A percentile compares a stretch with the other conserved stretches of the same genome.
phyloP scores from a whole-genome alignment of 768 basidiomycete species.

The Collybia sordida region DNA sequence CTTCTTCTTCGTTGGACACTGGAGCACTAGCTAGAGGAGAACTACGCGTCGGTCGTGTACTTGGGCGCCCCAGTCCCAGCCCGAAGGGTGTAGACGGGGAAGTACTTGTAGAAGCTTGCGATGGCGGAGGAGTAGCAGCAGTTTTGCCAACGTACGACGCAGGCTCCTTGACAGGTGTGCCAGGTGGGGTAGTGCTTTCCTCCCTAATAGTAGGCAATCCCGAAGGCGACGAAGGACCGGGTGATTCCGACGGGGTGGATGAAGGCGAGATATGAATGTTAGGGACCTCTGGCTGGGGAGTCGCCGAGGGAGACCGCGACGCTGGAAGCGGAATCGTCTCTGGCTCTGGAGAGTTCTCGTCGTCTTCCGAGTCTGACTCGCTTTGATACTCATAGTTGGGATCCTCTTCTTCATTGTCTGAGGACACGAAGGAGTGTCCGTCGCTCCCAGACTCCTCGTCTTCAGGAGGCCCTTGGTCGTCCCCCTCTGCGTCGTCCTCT shows the following conservation, averaged over 20 bases:
- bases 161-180: constrained; percentile 51
- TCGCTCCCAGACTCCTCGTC: constrained; percentile 7
- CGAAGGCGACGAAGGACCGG: constrained; percentile 5
- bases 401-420: constrained; percentile 1
- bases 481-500: constrained; percentile 26
- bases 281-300: constrained; percentile 55
- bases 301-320: constrained; percentile 55
- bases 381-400: constrained; percentile 9
- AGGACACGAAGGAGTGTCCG: constrained; percentile 11
- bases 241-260: constrained; percentile 26
- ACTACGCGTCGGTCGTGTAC: constrained; percentile 68
- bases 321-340: constrained; percentile 35
- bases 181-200: constrained; percentile 62
- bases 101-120: constrained; percentile 25
- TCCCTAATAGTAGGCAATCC: constrained; percentile 31
- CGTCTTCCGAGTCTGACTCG: constrained; percentile 23
- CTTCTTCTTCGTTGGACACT: constrained; percentile 44
- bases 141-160: constrained; percentile 20
- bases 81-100: constrained; percentile 38
- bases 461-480: constrained; percentile 1
- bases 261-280: constrained; percentile 37
- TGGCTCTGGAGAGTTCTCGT: constrained; percentile 28
- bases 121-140: constrained; percentile 30
- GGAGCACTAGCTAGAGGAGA: constrained; percentile 68
- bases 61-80: constrained; percentile 55